A percentile compares a stretch with the other conserved stretches of the same genome.
phyloP scores from a whole-genome alignment of 805 yeast species.

The Candida argentea region DNA sequence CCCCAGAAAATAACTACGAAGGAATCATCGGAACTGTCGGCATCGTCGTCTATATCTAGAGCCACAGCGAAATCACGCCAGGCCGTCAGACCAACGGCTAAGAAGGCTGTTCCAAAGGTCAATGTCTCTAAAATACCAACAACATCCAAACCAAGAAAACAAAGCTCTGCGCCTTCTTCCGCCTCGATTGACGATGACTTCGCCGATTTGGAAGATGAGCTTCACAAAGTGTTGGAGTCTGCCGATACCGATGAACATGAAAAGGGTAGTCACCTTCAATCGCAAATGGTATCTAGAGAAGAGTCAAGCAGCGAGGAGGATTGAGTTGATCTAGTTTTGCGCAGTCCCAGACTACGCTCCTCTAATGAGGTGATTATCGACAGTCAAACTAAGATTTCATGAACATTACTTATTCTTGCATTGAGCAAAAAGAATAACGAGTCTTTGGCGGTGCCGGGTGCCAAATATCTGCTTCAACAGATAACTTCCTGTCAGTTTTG shows the following conservation, averaged over 20 bases:
- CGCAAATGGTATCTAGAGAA: constrained; percentile 1
- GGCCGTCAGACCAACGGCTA: constrained; percentile 1
- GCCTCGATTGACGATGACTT: constrained; percentile 26
- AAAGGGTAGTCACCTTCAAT: background rate
- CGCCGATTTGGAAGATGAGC: constrained; percentile 32
- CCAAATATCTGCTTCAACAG: too few relatives aligned
- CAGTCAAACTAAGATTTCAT: too few relatives aligned
- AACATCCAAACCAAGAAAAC: background rate
- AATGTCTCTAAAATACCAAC: constrained; percentile 3
- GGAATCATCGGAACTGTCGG: background rate
- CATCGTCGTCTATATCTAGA: background rate
- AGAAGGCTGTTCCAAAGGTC: constrained; percentile 3
- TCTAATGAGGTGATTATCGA: too few relatives aligned
- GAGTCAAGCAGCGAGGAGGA: too few relatives aligned
- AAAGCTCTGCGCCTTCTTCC: constrained; percentile 2
- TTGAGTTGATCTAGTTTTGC: too few relatives aligned
- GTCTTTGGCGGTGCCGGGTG: too few relatives aligned
- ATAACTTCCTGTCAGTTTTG: too few relatives aligned
- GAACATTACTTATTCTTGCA: too few relatives aligned
- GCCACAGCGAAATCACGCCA: background rate
- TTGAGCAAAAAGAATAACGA: too few relatives aligned
- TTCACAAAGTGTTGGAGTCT: constrained; percentile 31
- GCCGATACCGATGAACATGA: too few relatives aligned
- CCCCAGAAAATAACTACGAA: background rate
- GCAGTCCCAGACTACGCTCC: too few relatives aligned